Base-by-base conservation (phyloP, 2,329 filamentous ascomycete genomes). In the Cladophialophora exuberans region DNA sequence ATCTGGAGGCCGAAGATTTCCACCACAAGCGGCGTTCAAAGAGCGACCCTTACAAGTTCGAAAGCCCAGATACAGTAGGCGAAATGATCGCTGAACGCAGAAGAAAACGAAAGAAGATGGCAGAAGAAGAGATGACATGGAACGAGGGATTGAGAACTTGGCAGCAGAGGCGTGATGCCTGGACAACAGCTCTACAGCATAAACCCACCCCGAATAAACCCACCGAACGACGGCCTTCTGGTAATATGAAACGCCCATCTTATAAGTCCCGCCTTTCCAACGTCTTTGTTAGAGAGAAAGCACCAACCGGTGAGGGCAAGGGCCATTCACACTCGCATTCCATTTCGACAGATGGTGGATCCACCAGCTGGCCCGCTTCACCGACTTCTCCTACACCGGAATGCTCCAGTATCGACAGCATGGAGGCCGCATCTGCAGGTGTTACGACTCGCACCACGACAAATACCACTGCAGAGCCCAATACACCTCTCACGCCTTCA, bases 111-210 rank as follows among this genome's bases (percentile, higher is more conserved):
- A 78, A 84, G 51, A 81, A 78, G 63, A 80, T 77, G 44, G 68
- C 83, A 45, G 80, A 83, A 58, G 83, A 84, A 52, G 87, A 89
- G 73, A 81, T 85, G 73, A 70, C 76, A 25, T 95, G 88, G 86
- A 97, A 97, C 65, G 78, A 86, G 31, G 93, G 93, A 0, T 70
- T 97, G 53, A 82, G 85, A n/a, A 88, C 87, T 69, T 97, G 90
- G 72, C 82, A 86, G 56, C 83, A 86, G 25, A 79, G 89, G 55
- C 82, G 92, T 44, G 85, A 96, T 72, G 85, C 84, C 5, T 97
- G 93, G 93, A 93, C 91, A 1, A 87, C 88, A 26, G 92, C 90
- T 26, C 82, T 81, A 20, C 45, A 43, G 38, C 59, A 61, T 26
- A 55, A 57, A 38, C 60, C 62, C 13, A 38, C 13, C 39, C 38